Percentiles rank a stretch among this genome's conserved stretches.
phyloP scores from a whole-genome alignment of 352 stramenopile species.

The Thraustotheca clavata region DNA sequence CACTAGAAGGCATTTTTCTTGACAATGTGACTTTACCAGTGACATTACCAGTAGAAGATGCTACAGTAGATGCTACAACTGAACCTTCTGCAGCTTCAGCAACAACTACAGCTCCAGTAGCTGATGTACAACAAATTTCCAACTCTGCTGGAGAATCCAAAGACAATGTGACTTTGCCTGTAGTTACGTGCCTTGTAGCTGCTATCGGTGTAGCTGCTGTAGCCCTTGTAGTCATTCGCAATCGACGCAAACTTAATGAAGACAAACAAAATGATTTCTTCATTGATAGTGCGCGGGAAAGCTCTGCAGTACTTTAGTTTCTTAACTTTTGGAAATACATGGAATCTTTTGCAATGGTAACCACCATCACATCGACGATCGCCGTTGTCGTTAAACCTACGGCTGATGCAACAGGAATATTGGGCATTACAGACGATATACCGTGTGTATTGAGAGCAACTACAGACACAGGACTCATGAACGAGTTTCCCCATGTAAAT shows the following conservation, averaged over 20 bases:
- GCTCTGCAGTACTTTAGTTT: not conserved
- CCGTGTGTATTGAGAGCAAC: too few species aligned
- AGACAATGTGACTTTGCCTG: not conserved
- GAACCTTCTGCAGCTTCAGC: not conserved
- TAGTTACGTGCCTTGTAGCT: not conserved
- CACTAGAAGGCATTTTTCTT: not conserved
- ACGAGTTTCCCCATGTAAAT: not conserved
- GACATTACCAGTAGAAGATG: not conserved
- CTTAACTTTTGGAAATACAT: not conserved
- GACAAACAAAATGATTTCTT: constrained; percentile 18
- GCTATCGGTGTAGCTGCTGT: constrained; percentile 5
- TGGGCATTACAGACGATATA: not conserved
- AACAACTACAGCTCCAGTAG: not conserved
- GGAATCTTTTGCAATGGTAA: not conserved
- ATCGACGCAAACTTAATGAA: constrained; percentile 7
- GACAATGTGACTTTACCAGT: not conserved
- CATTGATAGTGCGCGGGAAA: constrained; percentile 3
- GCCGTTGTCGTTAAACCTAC: not conserved
- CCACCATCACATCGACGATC: not conserved
- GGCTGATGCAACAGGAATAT: not conserved
- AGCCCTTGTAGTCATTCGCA: constrained; percentile 8
- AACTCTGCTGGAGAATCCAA: not conserved
- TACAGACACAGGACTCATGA: too few species aligned
- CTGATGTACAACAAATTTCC: not conserved
- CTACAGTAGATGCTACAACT: not conserved